Conservation (phyloP, 768 basidiomycete genomes). For the Lactarius pseudohatsudake region DNA sequence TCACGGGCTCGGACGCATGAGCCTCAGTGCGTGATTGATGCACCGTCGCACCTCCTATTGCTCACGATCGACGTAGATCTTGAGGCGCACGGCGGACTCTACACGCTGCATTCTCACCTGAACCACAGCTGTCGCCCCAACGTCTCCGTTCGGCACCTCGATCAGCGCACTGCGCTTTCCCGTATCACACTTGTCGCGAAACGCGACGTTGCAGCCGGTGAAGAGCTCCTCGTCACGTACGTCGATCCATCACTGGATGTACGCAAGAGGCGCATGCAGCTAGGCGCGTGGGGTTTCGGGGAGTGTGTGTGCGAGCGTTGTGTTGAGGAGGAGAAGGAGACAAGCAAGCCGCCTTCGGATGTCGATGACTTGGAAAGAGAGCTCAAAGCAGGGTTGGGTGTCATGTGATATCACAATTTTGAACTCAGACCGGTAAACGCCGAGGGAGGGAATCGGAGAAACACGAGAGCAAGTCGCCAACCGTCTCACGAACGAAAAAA, state of each 20-base stretch:
- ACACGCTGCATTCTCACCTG: slow-evolving; percentile 80
- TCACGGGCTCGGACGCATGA: slow-evolving; percentile 72
- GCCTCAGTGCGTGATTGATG: slow-evolving; percentile 57
- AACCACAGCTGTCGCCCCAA: slow-evolving; percentile 87
- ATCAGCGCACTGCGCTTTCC: slow-evolving; percentile 63
- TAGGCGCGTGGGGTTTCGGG: slow-evolving; percentile 76
- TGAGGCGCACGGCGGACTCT: slow-evolving; percentile 85
- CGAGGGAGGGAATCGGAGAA: background rate
- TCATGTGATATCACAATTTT: slow-evolving; percentile 34
- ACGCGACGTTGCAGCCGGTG: slow-evolving; percentile 58
- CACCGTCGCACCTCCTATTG: background rate
- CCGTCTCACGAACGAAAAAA: background rate
- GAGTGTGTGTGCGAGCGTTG: slow-evolving; percentile 70
- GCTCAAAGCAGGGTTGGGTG: slow-evolving; percentile 63
- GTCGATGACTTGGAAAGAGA: slow-evolving; percentile 56
- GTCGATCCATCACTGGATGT: slow-evolving; percentile 61
- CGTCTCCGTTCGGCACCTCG: slow-evolving; percentile 73
- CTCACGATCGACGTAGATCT: slow-evolving; percentile 48
- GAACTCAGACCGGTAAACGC: slow-evolving; percentile 6
- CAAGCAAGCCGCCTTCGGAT: slow-evolving; percentile 29
- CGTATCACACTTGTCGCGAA: slow-evolving; percentile 77
- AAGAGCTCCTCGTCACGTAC: slow-evolving; percentile 78
- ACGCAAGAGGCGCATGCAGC: slow-evolving; percentile 48
- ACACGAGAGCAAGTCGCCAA: background rate
- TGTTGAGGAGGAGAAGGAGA: slow-evolving; percentile 47